A percentile compares a stretch with the other conserved stretches of the same genome.
These are phyloP conservation scores for Globisporangium takayamanum DNA, from an alignment of 352 stramenopile genomes.

Conservation along the genomic window DNA sequence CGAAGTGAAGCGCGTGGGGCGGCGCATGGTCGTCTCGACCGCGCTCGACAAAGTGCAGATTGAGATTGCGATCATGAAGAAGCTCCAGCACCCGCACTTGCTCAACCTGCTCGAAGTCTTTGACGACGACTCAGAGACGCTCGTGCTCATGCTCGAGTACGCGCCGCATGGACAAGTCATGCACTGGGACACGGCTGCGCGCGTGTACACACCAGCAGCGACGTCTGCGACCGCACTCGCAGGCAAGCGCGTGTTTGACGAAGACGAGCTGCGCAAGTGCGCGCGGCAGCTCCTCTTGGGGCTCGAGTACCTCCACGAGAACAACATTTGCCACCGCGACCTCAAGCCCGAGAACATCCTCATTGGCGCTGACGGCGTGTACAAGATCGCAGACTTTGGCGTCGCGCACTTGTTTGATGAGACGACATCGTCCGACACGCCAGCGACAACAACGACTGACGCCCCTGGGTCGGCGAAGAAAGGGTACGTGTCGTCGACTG, in stretches of 20 bases:
- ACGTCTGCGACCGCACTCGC: no score
- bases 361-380: slow-evolving; percentile 50
- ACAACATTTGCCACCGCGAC: slow-evolving; percentile 84
- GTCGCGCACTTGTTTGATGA: slow-evolving; percentile 82
- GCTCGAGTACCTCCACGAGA: slow-evolving; percentile 79
- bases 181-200: slow-evolving; percentile 63
- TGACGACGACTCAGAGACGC: slow-evolving; percentile 75
- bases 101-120: slow-evolving; percentile 80
- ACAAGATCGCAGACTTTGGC: slow-evolving; percentile 85
- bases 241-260: slow-evolving; percentile 24
- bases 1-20: slow-evolving; percentile 74
- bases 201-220: slow-evolving; percentile 32
- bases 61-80: slow-evolving; percentile 89
- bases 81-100: slow-evolving; percentile 69
- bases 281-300: slow-evolving; percentile 69
- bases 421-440: background rate
- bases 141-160: slow-evolving; percentile 86
- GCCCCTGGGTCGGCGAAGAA: slow-evolving; percentile 31
- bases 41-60: slow-evolving; percentile 83
- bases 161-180: slow-evolving; percentile 77
- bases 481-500: slow-evolving; percentile 70
- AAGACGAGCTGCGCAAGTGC: slow-evolving; percentile 52
- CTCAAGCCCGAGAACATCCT: slow-evolving; percentile 86
- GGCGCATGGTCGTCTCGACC: slow-evolving; percentile 81
- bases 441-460: background rate